Conservation (phyloP, 1,139 yeast genomes). For the Arxiozyma heterogenica region DNA sequence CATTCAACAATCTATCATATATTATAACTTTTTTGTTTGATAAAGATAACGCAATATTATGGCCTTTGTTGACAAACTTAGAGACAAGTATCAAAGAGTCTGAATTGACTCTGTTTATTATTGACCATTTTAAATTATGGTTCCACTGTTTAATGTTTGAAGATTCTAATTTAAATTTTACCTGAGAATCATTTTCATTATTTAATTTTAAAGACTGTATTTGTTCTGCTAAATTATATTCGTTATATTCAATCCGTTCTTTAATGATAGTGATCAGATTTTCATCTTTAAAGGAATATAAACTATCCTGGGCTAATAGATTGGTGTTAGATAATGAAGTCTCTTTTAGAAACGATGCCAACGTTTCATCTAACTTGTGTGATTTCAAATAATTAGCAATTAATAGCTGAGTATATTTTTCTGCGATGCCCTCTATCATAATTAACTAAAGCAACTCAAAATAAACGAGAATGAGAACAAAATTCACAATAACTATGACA, state of each 20-base stretch:
- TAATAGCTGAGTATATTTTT: conserved; percentile 30
- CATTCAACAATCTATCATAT: conserved; percentile 6
- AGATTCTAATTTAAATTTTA: background rate
- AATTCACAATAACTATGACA: background rate
- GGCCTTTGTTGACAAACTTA: conserved; percentile 7
- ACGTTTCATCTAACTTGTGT: conserved; percentile 40
- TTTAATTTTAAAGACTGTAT: conserved; percentile 14
- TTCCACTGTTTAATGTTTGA: conserved; percentile 13
- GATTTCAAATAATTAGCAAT: conserved; percentile 49
- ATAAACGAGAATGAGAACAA: no score
- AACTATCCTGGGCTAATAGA: conserved; percentile 10
- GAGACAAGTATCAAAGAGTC: conserved; percentile 10
- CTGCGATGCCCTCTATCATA: conserved; percentile 2
- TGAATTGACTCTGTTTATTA: background rate
- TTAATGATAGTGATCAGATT: conserved; percentile 41
- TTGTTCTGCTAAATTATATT: conserved; percentile 12
- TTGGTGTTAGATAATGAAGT: conserved; percentile 32
- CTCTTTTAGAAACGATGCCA: conserved; percentile 42
- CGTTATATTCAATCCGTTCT: conserved; percentile 40
- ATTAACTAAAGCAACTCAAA: background rate
- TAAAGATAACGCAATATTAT: conserved; percentile 13
- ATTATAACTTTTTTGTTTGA: conserved; percentile 11
- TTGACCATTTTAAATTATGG: conserved; percentile 7
- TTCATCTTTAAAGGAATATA: conserved; percentile 28
- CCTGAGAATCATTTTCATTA: conserved; percentile 2